These are phyloP conservation scores for Mantamonas sphyraenae DNA, from an alignment of 78 protist species.

Conservation along the genomic window DNA sequence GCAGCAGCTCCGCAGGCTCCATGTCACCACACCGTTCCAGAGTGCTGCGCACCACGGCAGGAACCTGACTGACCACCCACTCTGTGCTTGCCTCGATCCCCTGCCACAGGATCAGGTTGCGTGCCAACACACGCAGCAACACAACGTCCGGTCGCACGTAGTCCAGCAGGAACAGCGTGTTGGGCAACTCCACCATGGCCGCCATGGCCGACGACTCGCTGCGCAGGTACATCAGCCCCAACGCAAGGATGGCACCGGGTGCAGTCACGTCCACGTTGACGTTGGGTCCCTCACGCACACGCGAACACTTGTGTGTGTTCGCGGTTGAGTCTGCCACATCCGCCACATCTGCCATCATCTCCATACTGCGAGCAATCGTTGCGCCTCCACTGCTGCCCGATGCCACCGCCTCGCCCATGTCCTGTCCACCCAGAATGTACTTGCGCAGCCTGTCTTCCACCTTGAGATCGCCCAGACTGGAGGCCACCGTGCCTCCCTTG, in stretches of 20 bases:
- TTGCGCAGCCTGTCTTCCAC: conserved; percentile 49
- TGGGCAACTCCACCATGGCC: conserved; percentile 46
- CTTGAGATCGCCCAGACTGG: conserved; percentile 61
- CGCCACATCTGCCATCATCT: conserved; percentile 1
- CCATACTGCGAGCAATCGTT: neutral
- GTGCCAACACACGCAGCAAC: conserved; percentile 49
- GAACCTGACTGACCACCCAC: conserved; percentile 29
- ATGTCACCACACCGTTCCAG: no score
- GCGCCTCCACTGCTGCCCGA: neutral
- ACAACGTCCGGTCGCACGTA: conserved; percentile 64
- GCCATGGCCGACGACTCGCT: conserved; percentile 46
- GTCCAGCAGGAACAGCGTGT: conserved; percentile 44
- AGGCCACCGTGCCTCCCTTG: conserved; percentile 29
- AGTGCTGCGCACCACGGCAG: no score
- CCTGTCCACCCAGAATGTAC: conserved; percentile 17
- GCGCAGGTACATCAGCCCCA: conserved; percentile 66
- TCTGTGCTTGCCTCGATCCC: no score
- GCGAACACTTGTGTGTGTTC: no score
- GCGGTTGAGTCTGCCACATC: neutral
- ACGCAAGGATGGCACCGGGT: conserved; percentile 79
- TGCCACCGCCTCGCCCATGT: neutral
- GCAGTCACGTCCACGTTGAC: conserved; percentile 75
- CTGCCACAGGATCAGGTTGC: conserved; percentile 40
- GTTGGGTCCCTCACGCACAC: conserved; percentile 20
- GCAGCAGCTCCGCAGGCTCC: neutral